Base-by-base conservation (phyloP, 1,284 basidiomycete genomes). In the Ustilago xerochloae region DNA sequence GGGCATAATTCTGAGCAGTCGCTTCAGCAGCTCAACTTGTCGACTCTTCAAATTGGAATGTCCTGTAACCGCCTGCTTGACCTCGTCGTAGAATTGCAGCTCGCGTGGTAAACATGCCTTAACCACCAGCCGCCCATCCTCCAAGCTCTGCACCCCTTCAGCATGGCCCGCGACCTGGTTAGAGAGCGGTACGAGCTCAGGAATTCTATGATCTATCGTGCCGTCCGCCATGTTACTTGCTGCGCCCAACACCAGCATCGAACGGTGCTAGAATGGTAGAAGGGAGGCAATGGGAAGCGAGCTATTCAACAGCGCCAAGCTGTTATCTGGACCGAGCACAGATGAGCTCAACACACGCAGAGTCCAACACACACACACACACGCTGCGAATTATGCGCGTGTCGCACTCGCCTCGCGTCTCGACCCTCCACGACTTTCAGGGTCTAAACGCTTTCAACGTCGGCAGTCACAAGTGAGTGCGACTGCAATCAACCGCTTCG, bases 81-180 rank as follows among this genome's bases (percentile, higher is more conserved):
- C 86, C 47, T 92, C 85, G 30, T 91, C 88, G 86, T 98, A 98
- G 85, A 97, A 97, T 20, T 87, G 87, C 48, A 91, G 88, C 82
- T 98, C 95, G 46, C 87, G 85, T 0, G 88, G 87, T 5, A 91
- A 85, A 8, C 91, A 90, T 7, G 91, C 90, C 86, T 98, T 97
- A 87, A 97, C 91, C 53, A 98, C 87, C 24, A 94, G 87, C 3
- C 89, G 89, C 9, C 90, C 91, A 75, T 92, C 92, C 64, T 90
- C 90, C 28, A 90, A 90, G 9, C 89, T 87, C 65, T 90, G 87
- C 28, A 97, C 90, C 36, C 81, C 81, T 6, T 91, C 91, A 12
- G 89, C 86, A 81, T 98, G 95, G 0, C 95, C 95, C 20, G 92
- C 95, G 35, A 97, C 93, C 86, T 97, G 94, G 67, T 87, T 86